A percentile compares a stretch with the other conserved stretches of the same genome.
These are phyloP conservation scores for Melampsora larici-populina DNA, from an alignment of 1,284 basidiomycete genomes.

Conservation along the genomic window DNA sequence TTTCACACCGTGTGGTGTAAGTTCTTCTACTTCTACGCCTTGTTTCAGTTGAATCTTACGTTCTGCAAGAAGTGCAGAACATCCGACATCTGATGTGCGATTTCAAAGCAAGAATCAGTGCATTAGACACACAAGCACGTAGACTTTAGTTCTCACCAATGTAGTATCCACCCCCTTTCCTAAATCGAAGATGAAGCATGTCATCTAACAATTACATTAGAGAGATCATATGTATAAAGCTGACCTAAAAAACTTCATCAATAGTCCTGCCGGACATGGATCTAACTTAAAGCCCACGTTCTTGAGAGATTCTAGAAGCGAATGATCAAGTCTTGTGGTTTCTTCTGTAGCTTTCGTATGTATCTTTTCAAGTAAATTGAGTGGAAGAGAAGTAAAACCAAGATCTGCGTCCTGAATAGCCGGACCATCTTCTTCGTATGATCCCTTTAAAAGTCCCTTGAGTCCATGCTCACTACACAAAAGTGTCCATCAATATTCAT, in stretches of 20 bases:
- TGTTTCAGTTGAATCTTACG: slow-evolving; percentile 65
- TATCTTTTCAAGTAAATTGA: slow-evolving; percentile 51
- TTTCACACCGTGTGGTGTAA: slow-evolving; percentile 39
- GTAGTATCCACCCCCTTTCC: slow-evolving; percentile 57
- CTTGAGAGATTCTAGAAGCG: slow-evolving; percentile 61
- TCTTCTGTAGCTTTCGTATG: slow-evolving; percentile 24
- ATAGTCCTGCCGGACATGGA: slow-evolving; percentile 60
- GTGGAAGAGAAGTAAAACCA: slow-evolving; percentile 58
- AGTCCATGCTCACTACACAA: slow-evolving; percentile 27
- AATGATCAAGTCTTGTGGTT: slow-evolving; percentile 53
- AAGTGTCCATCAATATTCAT: not conserved
- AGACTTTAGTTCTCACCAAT: slow-evolving; percentile 53
- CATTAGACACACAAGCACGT: not conserved
- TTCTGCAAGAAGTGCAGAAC: slow-evolving; percentile 66
- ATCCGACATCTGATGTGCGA: slow-evolving; percentile 56
- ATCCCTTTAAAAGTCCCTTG: slow-evolving; percentile 52
- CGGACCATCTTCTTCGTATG: slow-evolving; percentile 60
- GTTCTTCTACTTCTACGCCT: slow-evolving; percentile 42
- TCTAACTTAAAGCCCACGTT: slow-evolving; percentile 64
- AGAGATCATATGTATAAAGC: not conserved
- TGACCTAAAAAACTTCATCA: slow-evolving; percentile 52
- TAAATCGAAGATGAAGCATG: slow-evolving; percentile 45
- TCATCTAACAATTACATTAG: slow-evolving; percentile 7
- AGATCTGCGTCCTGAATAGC: slow-evolving; percentile 61
- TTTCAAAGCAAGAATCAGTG: not conserved